Percentiles rank a stretch among this genome's conserved stretches.
Evolutionary conservation across 352 stramenopile genomes (phyloP).

Genomic region (Phytophthora litchii): DNA sequence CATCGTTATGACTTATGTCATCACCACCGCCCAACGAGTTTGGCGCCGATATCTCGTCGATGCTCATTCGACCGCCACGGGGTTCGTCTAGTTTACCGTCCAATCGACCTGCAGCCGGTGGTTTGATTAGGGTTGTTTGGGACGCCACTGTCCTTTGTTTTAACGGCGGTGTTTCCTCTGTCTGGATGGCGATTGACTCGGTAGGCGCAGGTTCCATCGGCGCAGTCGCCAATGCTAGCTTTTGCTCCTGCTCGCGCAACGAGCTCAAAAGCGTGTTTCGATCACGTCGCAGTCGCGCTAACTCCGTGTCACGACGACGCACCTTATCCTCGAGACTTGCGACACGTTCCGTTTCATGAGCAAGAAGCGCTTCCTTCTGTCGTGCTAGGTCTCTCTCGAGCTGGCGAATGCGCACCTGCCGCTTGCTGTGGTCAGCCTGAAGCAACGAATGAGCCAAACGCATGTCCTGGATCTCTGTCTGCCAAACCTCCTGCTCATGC

Average conservation of each 20-base stretch:
- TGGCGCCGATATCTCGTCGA: conserved; percentile 37
- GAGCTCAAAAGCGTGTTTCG: conserved; percentile 67
- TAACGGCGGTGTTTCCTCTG: conserved; percentile 5
- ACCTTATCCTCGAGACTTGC: conserved; percentile 39
- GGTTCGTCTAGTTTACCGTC: neutral
- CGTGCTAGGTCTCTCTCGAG: conserved; percentile 68
- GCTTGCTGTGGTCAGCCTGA: conserved; percentile 59
- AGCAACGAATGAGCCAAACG: conserved; percentile 54
- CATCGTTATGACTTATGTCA: conserved; percentile 7
- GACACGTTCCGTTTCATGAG: conserved; percentile 49
- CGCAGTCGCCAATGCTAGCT: conserved; percentile 23
- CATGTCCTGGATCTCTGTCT: conserved; percentile 61
- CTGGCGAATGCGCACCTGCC: conserved; percentile 62
- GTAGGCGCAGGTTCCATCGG: conserved; percentile 10
- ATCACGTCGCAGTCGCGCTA: conserved; percentile 63
- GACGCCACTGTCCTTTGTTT: conserved; percentile 21
- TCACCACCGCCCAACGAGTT: conserved; percentile 7
- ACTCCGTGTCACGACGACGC: conserved; percentile 54
- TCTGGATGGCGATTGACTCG: conserved; percentile 28
- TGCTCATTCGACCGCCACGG: conserved; percentile 29
- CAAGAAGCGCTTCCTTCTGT: conserved; percentile 47
- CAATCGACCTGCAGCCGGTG: neutral
- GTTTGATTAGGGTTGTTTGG: conserved; percentile 17
- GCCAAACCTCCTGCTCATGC: conserved; percentile 62
- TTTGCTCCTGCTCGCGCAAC: conserved; percentile 59